Percentiles rank a stretch among this genome's conserved stretches.
These are phyloP conservation scores for Linum lewisii DNA, from an alignment of 345 rosid genomes.

Conservation along the genomic window DNA sequence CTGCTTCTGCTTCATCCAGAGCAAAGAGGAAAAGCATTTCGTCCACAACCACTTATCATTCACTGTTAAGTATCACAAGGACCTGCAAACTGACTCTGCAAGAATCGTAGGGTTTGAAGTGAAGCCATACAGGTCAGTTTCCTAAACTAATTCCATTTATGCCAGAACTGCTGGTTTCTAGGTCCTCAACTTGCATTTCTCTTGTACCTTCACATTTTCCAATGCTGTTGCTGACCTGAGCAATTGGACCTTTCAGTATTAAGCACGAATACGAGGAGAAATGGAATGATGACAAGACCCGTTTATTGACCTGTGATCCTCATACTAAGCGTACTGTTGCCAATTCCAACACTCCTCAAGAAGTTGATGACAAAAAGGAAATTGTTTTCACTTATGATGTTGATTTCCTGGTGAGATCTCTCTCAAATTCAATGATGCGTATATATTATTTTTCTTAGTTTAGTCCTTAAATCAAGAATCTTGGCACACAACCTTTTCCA, in stretches of 20 bases:
- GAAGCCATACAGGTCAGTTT: slow-evolving; percentile 67
- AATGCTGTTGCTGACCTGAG: not conserved
- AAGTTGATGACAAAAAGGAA: slow-evolving; percentile 67
- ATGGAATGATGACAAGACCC: slow-evolving; percentile 57
- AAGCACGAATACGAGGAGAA: slow-evolving; percentile 78
- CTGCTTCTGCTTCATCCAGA: slow-evolving; percentile 30
- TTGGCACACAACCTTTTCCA: too few species aligned
- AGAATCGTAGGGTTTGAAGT: slow-evolving; percentile 98
- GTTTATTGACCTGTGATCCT: slow-evolving; percentile 77
- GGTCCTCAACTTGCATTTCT: not conserved
- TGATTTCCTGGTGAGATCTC: slow-evolving; percentile 60
- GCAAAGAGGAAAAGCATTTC: slow-evolving; percentile 79
- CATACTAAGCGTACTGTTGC: slow-evolving; percentile 60
- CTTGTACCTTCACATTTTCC: not conserved
- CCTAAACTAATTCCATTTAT: slow-evolving; percentile 7
- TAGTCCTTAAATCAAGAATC: too few species aligned
- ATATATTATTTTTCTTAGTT: not conserved
- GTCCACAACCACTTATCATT: slow-evolving; percentile 87
- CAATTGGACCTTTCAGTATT: slow-evolving; percentile 34
- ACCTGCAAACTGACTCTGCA: slow-evolving; percentile 57
- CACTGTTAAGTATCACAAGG: slow-evolving; percentile 80
- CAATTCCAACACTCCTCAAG: slow-evolving; percentile 84
- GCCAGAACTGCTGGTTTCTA: slow-evolving; percentile 1
- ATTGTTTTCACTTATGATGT: slow-evolving; percentile 85
- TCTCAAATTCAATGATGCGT: not conserved